Evolutionary conservation across 176 grass and related monocot species (phyloP).

Genomic region (Oropetium thomaeum): DNA sequence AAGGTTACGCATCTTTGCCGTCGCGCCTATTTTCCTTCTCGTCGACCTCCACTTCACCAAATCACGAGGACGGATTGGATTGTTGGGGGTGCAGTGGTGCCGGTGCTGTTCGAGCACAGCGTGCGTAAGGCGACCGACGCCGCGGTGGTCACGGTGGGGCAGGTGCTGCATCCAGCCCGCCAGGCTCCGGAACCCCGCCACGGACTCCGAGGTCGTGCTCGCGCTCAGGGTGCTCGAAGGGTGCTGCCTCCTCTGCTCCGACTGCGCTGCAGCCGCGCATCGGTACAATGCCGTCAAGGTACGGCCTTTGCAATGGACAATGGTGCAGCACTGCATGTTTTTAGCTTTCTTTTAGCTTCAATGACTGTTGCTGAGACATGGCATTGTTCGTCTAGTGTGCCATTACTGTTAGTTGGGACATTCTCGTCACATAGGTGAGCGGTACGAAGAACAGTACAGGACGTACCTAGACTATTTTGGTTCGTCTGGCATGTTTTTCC

Average conservation of each 20-base stretch:
- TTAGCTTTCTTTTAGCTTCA: neutral
- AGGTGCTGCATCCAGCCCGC: constrained; percentile 44
- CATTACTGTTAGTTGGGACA: neutral
- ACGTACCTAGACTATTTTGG: neutral
- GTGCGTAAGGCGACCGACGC: constrained; percentile 32
- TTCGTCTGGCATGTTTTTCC: constrained; percentile 3
- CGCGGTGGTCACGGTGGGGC: constrained; percentile 30
- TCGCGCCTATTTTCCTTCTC: neutral
- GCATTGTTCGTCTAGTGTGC: neutral
- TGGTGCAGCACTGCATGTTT: too few species aligned
- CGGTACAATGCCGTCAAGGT: constrained; percentile 61
- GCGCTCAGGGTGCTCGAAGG: constrained; percentile 59
- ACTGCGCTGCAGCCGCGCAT: constrained; percentile 43
- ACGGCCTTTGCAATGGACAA: neutral
- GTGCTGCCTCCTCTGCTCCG: constrained; percentile 55
- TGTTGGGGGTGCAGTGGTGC: constrained; percentile 37
- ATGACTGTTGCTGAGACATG: neutral
- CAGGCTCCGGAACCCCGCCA: constrained; percentile 47
- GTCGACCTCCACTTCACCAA: neutral
- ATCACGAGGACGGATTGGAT: neutral
- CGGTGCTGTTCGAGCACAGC: constrained; percentile 60
- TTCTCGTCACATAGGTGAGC: constrained; percentile 1
- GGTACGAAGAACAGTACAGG: neutral
- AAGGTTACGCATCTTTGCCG: constrained; percentile 14
- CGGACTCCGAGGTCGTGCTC: constrained; percentile 51